These are phyloP conservation scores for Cronartium quercuum DNA, from an alignment of 1,284 basidiomycete species.

Conservation along the genomic window DNA sequence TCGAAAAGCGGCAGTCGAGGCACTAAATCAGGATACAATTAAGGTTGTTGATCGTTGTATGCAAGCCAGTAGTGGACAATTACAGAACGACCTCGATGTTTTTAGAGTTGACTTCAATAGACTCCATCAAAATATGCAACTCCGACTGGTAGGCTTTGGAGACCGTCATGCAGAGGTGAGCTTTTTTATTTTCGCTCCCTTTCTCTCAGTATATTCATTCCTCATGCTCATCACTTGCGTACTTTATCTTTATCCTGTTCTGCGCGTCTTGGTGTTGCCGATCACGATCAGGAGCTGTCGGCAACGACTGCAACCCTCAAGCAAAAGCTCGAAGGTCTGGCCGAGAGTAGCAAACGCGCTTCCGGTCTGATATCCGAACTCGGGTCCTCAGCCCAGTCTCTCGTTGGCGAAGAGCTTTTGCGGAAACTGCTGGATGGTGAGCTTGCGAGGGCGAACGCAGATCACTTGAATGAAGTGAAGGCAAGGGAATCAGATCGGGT, in stretches of 20 bases:
- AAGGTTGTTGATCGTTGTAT: slow-evolving; percentile 29
- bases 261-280: too few species aligned
- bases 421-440: neutral
- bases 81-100: slow-evolving; percentile 18
- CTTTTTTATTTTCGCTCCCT: neutral
- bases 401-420: neutral
- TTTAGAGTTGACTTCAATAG: slow-evolving; percentile 24
- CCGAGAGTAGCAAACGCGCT: neutral
- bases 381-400: neutral
- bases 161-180: slow-evolving; percentile 16
- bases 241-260: neutral
- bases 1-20: slow-evolving; percentile 36
- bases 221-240: neutral
- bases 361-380: neutral
- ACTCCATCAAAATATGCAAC: slow-evolving; percentile 12
- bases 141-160: slow-evolving; percentile 9
- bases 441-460: neutral
- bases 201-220: neutral
- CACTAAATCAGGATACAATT: slow-evolving; percentile 21
- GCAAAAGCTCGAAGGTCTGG: neutral
- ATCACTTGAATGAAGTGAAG: neutral
- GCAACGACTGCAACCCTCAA: neutral
- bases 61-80: slow-evolving; percentile 3
- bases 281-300: neutral
- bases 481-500: neutral